Base-by-base conservation (phyloP, 305 asterid genomes). In the Caryopteris hybrid region DNA sequence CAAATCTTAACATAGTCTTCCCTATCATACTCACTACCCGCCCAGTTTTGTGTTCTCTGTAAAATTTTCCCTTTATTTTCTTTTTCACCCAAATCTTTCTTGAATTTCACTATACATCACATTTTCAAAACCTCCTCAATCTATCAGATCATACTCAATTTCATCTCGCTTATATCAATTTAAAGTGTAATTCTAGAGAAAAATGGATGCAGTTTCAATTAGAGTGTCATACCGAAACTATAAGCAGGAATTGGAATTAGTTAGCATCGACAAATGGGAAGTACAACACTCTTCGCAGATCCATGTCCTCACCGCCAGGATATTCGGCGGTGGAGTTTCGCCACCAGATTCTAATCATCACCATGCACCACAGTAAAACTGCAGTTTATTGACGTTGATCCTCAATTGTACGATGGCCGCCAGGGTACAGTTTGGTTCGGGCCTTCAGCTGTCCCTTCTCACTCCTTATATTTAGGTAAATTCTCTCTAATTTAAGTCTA, bases 361-460 rank as follows among this genome's bases (percentile, higher is more conserved):
- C 51, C 75, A 68, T 31, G 34, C 71, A 66, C 83, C 80, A 69
- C 85, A 69, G 73, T 51, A 68, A 66, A 71, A 77, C 4, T 81
- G 84, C 76, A 83, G 94, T 78, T 77, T 95, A 52, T 10, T 74
- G 50, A 84, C 86, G 72, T 67, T 95, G 84, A 84, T 91, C 64
- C 90, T 91, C 61, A 88, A 95, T 61, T 91, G 99, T 78, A 80
- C 96, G 73, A 90, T 95, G 77, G 99, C 99, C 31, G 99, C 99
- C 8, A 98, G 99, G 14, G 99, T 95, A 21, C 99, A 95, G 67
- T 95, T 95, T 55, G 99, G 99, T 8, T 95, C 98, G 98, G 99
- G 98, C 52, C 84, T 95, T 80, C 99, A 95, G 82, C 86, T 92
- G 21, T 92, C 98, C 23, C 96, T 95, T 53, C 98, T 95, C 50